These are phyloP conservation scores for Plasmodium malariae DNA, from an alignment of 169 alveolate species.

Conservation along the genomic window DNA sequence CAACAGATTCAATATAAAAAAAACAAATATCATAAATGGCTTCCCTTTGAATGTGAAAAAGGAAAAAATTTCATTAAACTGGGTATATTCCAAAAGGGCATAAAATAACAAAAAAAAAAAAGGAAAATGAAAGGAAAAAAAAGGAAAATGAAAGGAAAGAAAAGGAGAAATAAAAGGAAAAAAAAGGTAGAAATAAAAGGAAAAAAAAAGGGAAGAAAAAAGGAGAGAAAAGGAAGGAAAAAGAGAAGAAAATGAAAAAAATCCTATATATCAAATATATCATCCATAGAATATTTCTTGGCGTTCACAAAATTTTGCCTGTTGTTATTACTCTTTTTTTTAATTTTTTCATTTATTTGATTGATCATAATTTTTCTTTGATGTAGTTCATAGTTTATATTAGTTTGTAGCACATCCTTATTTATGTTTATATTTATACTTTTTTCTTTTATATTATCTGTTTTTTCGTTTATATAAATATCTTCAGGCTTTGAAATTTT, in stretches of 20 bases:
- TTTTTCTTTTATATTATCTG: background rate
- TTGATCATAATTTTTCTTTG: slow-evolving; percentile 61
- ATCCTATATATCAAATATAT: slow-evolving; percentile 53
- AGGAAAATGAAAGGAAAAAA: no score
- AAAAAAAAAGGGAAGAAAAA: no score
- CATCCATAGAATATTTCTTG: slow-evolving; percentile 47
- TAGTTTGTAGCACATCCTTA: slow-evolving; percentile 12
- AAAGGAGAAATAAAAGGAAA: no score
- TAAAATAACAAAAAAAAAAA: background rate
- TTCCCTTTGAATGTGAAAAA: background rate
- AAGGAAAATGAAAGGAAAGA: background rate
- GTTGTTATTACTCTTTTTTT: slow-evolving; percentile 17
- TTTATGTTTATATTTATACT: background rate
- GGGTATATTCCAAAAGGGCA: background rate
- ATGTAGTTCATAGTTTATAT: slow-evolving; percentile 29
- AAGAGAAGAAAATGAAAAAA: no score
- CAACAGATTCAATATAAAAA: background rate
- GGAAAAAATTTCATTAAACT: background rate
- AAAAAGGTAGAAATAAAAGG: background rate
- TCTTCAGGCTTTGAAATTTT: background rate
- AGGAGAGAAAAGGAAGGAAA: background rate
- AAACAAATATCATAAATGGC: background rate
- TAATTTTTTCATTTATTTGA: slow-evolving; percentile 63
- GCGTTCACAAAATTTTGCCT: slow-evolving; percentile 24
- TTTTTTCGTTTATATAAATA: slow-evolving; percentile 9